These are phyloP conservation scores for Pythium apleroticum DNA, from an alignment of 352 stramenopile species.

Conservation along the genomic window DNA sequence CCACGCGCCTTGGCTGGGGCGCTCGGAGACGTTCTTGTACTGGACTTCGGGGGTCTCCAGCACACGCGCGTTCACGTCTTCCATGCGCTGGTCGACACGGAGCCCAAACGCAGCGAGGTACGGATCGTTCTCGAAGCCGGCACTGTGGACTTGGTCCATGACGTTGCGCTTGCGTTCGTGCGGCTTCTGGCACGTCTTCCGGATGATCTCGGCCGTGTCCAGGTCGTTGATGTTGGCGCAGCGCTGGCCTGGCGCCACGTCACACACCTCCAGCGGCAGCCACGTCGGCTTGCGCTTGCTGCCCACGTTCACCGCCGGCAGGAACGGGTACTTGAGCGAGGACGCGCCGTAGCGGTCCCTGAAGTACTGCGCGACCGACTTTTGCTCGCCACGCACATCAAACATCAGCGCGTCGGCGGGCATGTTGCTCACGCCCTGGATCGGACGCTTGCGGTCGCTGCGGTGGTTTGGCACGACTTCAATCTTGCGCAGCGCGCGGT, in stretches of 20 bases:
- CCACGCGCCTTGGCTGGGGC: conserved; percentile 61
- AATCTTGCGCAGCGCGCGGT: conserved; percentile 51
- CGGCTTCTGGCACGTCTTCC: conserved; percentile 55
- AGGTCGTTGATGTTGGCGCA: conserved; percentile 75
- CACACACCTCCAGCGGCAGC: conserved; percentile 83
- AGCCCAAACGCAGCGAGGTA: conserved; percentile 64
- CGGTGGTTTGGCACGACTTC: conserved; percentile 57
- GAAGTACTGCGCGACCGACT: conserved; percentile 68
- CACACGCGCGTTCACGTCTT: conserved; percentile 45
- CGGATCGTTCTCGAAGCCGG: conserved; percentile 72
- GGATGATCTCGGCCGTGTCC: conserved; percentile 84
- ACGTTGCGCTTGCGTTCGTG: conserved; percentile 52
- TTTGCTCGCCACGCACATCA: conserved; percentile 39
- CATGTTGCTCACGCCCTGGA: conserved; percentile 49
- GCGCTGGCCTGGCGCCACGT: conserved; percentile 65
- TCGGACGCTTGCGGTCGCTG: conserved; percentile 53
- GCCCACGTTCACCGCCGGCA: conserved; percentile 76
- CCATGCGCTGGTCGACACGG: conserved; percentile 51
- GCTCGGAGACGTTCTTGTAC: conserved; percentile 61
- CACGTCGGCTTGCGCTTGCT: conserved; percentile 51
- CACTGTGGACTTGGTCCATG: conserved; percentile 55
- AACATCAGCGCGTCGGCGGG: conserved; percentile 48
- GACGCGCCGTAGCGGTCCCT: conserved; percentile 51
- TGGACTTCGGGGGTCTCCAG: conserved; percentile 64
- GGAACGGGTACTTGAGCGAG: conserved; percentile 50